Percentiles rank a stretch among this genome's conserved stretches.
These are phyloP conservation scores for Diplosphaera chodatii DNA, from an alignment of 139 green algal species.

Conservation along the genomic window DNA sequence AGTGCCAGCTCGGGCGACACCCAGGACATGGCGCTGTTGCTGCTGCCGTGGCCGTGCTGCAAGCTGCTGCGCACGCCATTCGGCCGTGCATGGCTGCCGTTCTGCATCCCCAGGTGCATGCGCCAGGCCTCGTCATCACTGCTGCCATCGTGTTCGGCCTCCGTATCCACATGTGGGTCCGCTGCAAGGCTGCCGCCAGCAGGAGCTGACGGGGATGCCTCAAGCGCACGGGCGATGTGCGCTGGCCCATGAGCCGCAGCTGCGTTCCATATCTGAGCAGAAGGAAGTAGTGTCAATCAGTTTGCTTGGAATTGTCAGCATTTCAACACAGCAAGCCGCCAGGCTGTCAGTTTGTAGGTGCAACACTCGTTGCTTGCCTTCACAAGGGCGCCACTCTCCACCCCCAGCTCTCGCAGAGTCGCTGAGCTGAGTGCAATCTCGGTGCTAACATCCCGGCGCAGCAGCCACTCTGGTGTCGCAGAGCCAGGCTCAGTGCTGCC, in stretches of 20 bases:
- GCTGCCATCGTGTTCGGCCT: too few relatives aligned
- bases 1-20: constrained; percentile 30
- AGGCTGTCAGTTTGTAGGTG: too few relatives aligned
- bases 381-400: background rate
- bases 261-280: background rate
- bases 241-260: background rate
- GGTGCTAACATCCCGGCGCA: background rate
- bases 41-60: too few relatives aligned
- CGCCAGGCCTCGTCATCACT: background rate
- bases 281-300: too few relatives aligned
- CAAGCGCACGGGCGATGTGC: background rate
- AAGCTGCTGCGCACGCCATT: background rate
- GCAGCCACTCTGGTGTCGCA: background rate
- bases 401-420: background rate
- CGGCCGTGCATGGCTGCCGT: background rate
- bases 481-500: background rate
- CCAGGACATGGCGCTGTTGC: background rate
- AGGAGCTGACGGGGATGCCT: too few relatives aligned
- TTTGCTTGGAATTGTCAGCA: too few relatives aligned
- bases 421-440: background rate
- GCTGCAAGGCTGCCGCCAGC: too few relatives aligned
- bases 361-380: too few relatives aligned
- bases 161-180: too few relatives aligned
- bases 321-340: too few relatives aligned
- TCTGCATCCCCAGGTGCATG: background rate